Conservation (phyloP, 2,329 filamentous ascomycete genomes). For the Proliferodiscus dingleyae region DNA sequence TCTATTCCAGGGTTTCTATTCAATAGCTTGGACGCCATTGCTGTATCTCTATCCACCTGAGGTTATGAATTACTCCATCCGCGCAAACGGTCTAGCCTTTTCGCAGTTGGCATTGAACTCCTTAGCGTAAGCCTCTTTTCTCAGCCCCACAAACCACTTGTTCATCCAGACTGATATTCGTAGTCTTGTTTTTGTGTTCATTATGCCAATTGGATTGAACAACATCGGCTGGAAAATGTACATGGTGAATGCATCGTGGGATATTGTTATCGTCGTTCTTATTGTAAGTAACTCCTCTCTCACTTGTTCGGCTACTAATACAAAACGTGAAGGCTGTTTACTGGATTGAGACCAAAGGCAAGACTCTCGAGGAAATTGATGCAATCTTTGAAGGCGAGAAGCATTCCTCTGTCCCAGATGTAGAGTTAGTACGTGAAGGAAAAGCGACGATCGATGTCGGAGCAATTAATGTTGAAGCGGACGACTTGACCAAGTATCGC, state of each 20-base stretch:
- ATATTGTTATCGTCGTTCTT: slow-evolving; percentile 11
- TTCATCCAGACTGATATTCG: slow-evolving; percentile 11
- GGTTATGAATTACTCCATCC: slow-evolving; percentile 45
- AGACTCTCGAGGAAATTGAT: slow-evolving; percentile 36
- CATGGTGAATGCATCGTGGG: slow-evolving; percentile 37
- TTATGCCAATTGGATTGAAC: slow-evolving; percentile 39
- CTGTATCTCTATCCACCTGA: slow-evolving; percentile 45
- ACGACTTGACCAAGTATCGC: not conserved
- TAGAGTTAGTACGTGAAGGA: slow-evolving; percentile 12
- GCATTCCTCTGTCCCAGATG: slow-evolving; percentile 21
- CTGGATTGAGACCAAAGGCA: slow-evolving; percentile 38
- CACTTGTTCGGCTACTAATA: not conserved
- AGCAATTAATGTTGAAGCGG: not conserved
- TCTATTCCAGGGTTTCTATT: slow-evolving; percentile 47
- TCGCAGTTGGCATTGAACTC: slow-evolving; percentile 31
- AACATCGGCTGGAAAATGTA: slow-evolving; percentile 44
- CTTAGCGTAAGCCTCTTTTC: slow-evolving; percentile 21
- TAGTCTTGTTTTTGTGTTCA: slow-evolving; percentile 36
- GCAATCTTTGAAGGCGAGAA: slow-evolving; percentile 34
- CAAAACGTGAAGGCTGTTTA: slow-evolving; percentile 11
- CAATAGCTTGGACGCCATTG: slow-evolving; percentile 44
- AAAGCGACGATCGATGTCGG: slow-evolving; percentile 9
- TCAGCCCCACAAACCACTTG: not conserved
- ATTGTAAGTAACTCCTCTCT: slow-evolving; percentile 19
- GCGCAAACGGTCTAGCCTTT: slow-evolving; percentile 42